These are phyloP conservation scores for Pythium folliculosum DNA, from an alignment of 352 stramenopile species.

Conservation along the genomic window DNA sequence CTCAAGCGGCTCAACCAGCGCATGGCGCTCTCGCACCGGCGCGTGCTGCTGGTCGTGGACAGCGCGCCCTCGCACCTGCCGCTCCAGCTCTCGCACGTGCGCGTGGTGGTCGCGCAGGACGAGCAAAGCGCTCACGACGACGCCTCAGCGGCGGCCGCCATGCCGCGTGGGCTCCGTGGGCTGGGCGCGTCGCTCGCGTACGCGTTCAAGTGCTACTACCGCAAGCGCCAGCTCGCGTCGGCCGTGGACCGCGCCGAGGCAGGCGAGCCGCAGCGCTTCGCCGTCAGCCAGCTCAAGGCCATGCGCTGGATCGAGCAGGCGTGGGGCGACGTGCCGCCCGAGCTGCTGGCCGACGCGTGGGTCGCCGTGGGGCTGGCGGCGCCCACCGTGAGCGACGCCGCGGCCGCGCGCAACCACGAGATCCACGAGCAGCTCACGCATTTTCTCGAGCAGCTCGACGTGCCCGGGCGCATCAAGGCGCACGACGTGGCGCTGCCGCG, in stretches of 20 bases:
- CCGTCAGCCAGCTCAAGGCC: slow-evolving; percentile 27
- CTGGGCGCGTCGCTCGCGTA: slow-evolving; percentile 1
- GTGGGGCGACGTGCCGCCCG: slow-evolving; percentile 13
- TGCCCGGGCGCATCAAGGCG: slow-evolving; percentile 25
- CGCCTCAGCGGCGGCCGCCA: too few relatives aligned
- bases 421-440: slow-evolving; percentile 18
- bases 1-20: slow-evolving; percentile 27
- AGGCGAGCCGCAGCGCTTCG: slow-evolving; percentile 20
- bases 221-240: slow-evolving; percentile 18
- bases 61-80: slow-evolving; percentile 19
- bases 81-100: slow-evolving; percentile 20
- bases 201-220: slow-evolving; percentile 26
- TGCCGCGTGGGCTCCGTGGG: background rate
- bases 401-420: slow-evolving; percentile 6
- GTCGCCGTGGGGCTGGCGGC: background rate
- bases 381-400: background rate
- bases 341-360: slow-evolving; percentile 19
- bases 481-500: slow-evolving; percentile 20
- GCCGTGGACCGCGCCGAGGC: slow-evolving; percentile 25
- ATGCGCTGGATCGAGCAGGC: slow-evolving; percentile 29
- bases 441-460: slow-evolving; percentile 25
- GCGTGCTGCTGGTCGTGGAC: slow-evolving; percentile 25
- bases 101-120: slow-evolving; percentile 7
- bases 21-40: slow-evolving; percentile 23
- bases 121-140: background rate